phyloP scores from a whole-genome alignment of 371 early-diverging fungal species.

The Apophysomyces sp. region DNA sequence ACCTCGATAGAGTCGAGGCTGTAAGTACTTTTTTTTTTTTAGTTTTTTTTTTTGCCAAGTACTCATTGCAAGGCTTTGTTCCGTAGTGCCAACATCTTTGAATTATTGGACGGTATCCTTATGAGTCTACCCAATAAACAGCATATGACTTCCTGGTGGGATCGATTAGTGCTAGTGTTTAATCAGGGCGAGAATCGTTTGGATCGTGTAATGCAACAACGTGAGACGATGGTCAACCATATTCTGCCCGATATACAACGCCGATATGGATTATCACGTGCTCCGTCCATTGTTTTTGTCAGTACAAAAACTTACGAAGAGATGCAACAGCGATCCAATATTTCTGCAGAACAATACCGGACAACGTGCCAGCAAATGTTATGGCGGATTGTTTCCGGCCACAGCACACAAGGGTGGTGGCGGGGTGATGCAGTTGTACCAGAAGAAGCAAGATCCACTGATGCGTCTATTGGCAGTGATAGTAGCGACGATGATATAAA shows the following conservation, averaged over 20 bases:
- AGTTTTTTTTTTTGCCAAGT: background rate
- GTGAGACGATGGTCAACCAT: background rate
- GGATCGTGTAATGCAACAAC: background rate
- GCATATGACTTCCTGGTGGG: conserved; percentile 1
- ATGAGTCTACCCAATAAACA: background rate
- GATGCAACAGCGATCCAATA: background rate
- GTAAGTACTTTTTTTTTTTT: background rate
- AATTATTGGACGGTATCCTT: background rate
- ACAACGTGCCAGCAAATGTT: conserved; percentile 10
- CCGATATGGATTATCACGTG: background rate
- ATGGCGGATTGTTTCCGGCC: conserved; percentile 1
- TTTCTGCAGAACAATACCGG: conserved; percentile 2
- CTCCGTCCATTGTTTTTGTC: conserved; percentile 12
- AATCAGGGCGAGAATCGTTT: conserved; percentile 1
- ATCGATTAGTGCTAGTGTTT: conserved; percentile 5
- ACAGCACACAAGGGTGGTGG: conserved; percentile 4
- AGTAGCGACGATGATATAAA: conserved; percentile 8
- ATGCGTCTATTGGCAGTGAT: background rate
- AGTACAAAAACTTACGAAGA: background rate
- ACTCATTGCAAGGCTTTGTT: background rate
- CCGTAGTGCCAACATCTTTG: background rate
- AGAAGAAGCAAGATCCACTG: background rate
- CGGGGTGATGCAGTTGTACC: conserved; percentile 7
- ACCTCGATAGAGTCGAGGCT: background rate
- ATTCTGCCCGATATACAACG: conserved; percentile 2